Conservation (phyloP, 106 monocot genomes). For the Dendrobium chrysotoxum region DNA sequence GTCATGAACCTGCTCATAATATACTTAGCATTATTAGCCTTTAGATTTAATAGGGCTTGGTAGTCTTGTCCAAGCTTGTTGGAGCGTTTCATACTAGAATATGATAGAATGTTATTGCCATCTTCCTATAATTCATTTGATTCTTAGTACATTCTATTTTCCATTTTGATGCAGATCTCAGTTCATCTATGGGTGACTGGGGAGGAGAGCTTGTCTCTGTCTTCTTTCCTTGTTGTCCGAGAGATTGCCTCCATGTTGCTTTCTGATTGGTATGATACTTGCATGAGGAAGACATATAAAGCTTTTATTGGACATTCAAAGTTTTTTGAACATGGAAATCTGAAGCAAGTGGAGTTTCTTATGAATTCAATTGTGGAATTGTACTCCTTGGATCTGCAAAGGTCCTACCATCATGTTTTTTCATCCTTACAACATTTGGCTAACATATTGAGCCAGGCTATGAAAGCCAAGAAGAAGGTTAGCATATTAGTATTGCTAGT, state of each 20-base stretch:
- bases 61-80: background rate
- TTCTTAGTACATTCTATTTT: background rate
- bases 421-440: constrained; percentile 54
- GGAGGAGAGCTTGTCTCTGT: constrained; percentile 57
- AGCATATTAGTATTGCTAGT: background rate
- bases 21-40: background rate
- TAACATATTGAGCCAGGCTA: constrained; percentile 32
- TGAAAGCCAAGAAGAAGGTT: constrained; percentile 72
- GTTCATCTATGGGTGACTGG: constrained; percentile 86
- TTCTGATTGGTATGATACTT: constrained; percentile 41
- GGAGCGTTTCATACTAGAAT: background rate
- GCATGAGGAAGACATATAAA: constrained; percentile 47
- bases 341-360: constrained; percentile 54
- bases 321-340: constrained; percentile 49
- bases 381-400: constrained; percentile 59
- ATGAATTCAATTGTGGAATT: constrained; percentile 48
- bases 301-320: constrained; percentile 55
- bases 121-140: background rate
- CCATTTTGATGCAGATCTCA: constrained; percentile 47
- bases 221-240: constrained; percentile 49
- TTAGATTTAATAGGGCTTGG: background rate
- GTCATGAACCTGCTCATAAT: background rate
- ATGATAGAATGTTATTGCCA: background rate
- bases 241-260: constrained; percentile 35
- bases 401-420: constrained; percentile 38